Evolutionary conservation across 169 alveolate species (phyloP).

Genomic region (Eimeria praecox): DNA sequence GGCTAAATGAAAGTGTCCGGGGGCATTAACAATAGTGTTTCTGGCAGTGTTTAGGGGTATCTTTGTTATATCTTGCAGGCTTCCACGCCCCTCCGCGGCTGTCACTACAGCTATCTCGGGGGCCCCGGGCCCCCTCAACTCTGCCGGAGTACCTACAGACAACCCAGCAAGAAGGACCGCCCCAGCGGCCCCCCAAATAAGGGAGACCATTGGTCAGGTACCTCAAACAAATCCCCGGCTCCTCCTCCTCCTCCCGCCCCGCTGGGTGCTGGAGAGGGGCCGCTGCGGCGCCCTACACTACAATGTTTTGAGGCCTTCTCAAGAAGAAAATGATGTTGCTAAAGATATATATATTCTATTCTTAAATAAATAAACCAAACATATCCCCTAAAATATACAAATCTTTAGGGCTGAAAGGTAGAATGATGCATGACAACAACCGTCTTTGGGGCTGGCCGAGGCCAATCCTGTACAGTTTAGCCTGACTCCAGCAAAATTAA

Average conservation of each 20-base stretch:
- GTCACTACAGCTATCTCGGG: not conserved
- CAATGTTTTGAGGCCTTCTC: not conserved
- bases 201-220: not conserved
- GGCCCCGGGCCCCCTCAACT: constrained; percentile 25
- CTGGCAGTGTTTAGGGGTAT: not conserved
- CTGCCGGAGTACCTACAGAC: not conserved
- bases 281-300: not conserved
- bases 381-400: no score
- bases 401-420: no score
- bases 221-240: not conserved
- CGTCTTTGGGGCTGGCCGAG: not conserved
- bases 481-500: no score
- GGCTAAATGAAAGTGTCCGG: not conserved
- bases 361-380: not conserved
- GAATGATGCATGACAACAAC: no score
- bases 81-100: not conserved
- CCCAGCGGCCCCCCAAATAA: not conserved
- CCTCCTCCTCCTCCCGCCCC: constrained; percentile 35
- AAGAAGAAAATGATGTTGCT: not conserved
- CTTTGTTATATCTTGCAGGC: not conserved
- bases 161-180: not conserved
- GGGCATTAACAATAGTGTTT: not conserved
- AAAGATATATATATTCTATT: not conserved
- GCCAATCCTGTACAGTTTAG: no score
- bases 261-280: constrained; percentile 30